Percentiles rank a stretch among this genome's conserved stretches.
phyloP scores from a whole-genome alignment of 257 asterid species.

The Solanum paucissectum region DNA sequence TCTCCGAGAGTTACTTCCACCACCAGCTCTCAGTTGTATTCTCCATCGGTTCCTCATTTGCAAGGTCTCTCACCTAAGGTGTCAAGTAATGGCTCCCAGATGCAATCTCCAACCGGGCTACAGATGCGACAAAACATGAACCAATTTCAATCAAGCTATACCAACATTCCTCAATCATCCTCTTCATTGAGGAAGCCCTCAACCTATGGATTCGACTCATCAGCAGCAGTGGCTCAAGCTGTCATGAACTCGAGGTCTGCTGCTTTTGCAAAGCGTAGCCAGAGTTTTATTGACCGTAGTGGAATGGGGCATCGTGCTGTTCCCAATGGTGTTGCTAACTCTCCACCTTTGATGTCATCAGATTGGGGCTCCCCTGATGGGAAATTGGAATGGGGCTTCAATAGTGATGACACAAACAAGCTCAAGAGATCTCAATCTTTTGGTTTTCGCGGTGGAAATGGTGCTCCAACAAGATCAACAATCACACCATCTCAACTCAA shows the following conservation, averaged over 20 bases:
- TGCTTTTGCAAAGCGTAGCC: slow-evolving; percentile 66
- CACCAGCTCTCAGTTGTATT: slow-evolving; percentile 24
- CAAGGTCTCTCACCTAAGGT: slow-evolving; percentile 45
- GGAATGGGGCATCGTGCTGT: slow-evolving; percentile 16
- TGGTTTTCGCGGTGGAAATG: slow-evolving; percentile 16
- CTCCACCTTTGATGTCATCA: slow-evolving; percentile 26
- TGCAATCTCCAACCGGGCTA: slow-evolving; percentile 42
- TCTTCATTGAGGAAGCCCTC: slow-evolving; percentile 41
- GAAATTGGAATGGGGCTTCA: slow-evolving; percentile 83
- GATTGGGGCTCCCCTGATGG: slow-evolving; percentile 86
- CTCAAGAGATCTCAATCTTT: slow-evolving; percentile 23
- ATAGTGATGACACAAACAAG: slow-evolving; percentile 62
- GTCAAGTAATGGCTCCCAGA: slow-evolving; percentile 17
- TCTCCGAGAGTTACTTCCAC: slow-evolving; percentile 38
- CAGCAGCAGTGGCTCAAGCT: slow-evolving; percentile 81
- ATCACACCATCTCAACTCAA: slow-evolving; percentile 4
- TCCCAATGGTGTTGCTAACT: slow-evolving; percentile 9
- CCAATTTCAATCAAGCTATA: slow-evolving; percentile 64
- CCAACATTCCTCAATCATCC: slow-evolving; percentile 44
- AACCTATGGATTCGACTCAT: slow-evolving; percentile 54
- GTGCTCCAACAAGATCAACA: background rate
- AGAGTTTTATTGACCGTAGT: slow-evolving; percentile 68
- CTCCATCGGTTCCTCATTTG: slow-evolving; percentile 34
- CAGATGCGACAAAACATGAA: slow-evolving; percentile 50
- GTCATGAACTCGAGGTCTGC: slow-evolving; percentile 84